Conservation (phyloP, 2,329 filamentous ascomycete genomes). For the Paecilomyces dactylethromorphus region DNA sequence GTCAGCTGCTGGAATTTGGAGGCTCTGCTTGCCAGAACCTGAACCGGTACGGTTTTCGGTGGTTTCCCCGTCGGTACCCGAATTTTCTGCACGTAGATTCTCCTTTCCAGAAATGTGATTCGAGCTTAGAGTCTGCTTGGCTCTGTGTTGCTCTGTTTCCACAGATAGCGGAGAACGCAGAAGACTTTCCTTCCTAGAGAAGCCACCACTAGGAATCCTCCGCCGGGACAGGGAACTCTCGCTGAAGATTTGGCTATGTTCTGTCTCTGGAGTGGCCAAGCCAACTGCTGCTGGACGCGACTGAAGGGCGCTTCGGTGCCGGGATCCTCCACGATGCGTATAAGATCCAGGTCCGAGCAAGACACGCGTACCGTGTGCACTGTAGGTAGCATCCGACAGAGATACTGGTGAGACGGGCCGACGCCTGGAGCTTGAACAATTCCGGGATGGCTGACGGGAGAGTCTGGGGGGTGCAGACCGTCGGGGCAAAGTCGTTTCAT, state of each 20-base stretch:
- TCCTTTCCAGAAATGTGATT: constrained; percentile 13
- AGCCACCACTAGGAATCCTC: constrained; percentile 25
- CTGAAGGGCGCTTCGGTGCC: constrained; percentile 16
- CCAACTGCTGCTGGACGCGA: constrained; percentile 25
- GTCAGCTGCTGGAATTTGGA: constrained; percentile 7
- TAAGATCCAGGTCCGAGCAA: constrained; percentile 40
- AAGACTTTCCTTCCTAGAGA: constrained; percentile 25
- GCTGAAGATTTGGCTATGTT: constrained; percentile 20
- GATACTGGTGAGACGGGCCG: constrained; percentile 49
- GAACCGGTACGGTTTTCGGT: constrained; percentile 10
- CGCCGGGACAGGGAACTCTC: constrained; percentile 19
- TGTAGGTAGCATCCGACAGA: constrained; percentile 48
- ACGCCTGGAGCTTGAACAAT: constrained; percentile 30
- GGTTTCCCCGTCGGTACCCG: constrained; percentile 10
- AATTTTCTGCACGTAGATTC: constrained; percentile 5
- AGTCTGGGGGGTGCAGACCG: constrained; percentile 17
- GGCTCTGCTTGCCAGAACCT: constrained; percentile 5
- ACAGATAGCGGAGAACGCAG: constrained; percentile 24
- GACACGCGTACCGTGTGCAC: constrained; percentile 26
- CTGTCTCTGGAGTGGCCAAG: constrained; percentile 35
- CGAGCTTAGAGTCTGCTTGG: constrained; percentile 7
- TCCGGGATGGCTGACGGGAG: constrained; percentile 17
- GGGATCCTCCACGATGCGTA: constrained; percentile 29
- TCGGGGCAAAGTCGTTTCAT: constrained; percentile 23
- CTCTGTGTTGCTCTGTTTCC: constrained; percentile 19